These are phyloP conservation scores for Fusarium sp. DNA, from an alignment of 2,329 filamentous ascomycete genomes.

Conservation along the genomic window DNA sequence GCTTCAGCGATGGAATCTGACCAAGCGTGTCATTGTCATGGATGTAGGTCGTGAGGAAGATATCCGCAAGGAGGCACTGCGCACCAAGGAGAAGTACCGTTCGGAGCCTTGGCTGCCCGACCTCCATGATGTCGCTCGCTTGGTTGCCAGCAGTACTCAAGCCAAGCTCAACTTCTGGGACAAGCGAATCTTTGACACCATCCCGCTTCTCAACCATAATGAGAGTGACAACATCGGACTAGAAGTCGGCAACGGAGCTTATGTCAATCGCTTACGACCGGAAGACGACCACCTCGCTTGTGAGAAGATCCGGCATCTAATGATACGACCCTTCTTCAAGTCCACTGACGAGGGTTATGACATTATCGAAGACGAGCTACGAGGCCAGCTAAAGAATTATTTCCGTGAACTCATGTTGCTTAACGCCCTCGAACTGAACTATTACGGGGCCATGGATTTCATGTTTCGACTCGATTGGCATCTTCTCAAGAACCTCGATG, in stretches of 20 bases:
- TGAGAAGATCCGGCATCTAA: background rate
- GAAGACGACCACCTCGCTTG: background rate
- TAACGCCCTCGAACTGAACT: background rate
- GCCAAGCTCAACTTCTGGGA: background rate
- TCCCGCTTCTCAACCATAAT: background rate
- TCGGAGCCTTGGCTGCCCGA: too few relatives aligned
- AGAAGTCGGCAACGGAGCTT: background rate
- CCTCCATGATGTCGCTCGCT: too few relatives aligned
- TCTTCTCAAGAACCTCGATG: background rate
- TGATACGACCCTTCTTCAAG: background rate
- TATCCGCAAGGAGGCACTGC: background rate
- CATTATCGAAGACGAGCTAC: too few relatives aligned
- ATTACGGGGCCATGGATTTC: background rate
- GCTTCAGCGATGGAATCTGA: background rate
- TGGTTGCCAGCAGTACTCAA: too few relatives aligned
- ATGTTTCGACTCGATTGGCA: background rate
- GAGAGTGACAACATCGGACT: background rate
- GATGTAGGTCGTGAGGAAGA: background rate
- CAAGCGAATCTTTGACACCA: background rate
- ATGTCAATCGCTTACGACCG: background rate
- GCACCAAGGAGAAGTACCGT: background rate
- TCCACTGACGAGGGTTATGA: too few relatives aligned
- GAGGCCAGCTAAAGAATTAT: too few relatives aligned
- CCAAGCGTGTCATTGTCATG: background rate
- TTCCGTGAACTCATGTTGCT: fast-evolving